Base-by-base conservation (phyloP, 2,329 filamentous ascomycete species). In the Dothideomycetes sp. region DNA sequence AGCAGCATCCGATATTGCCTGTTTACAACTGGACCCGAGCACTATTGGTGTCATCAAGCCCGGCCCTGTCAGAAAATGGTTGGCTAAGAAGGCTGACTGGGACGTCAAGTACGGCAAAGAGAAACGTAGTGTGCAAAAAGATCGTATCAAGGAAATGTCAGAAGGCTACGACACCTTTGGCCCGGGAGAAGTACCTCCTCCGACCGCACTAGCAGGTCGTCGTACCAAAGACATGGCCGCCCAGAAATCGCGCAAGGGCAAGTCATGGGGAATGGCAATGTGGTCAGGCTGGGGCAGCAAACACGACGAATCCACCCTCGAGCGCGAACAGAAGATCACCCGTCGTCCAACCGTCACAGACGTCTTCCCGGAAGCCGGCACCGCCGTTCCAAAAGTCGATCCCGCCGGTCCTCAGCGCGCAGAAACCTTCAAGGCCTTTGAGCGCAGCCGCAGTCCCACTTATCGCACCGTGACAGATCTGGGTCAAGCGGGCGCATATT, bases 231-330 rank as follows among this genome's bases (percentile, higher is more conserved):
- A 62, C 41, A 55, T 56, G 49, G 59, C 68, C n/a, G 69, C 71
- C 47, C 69, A 68, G 51, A 71, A 72, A 55, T 29, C 34, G 10
- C 38, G 45, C 5, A 41, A 43, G 33, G 46, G 46, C 18, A 87
- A 83, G 44, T 53, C 48, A 49, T 76, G 82, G 62, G 84, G 82
- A 6, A 68, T 95, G 59, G 76, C 80, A 2, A 65, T 95, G 49
- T 96, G 89, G 89, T 83, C 79, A 35, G 69, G 81, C 1, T 93
- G 87, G 83, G 87, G 85, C 11, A 88, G 82, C 32, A 93, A 84
- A 57, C 86, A 95, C 55, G 91, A 96, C 56, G 75, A 89, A 59
- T 71, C 71, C 47, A 83, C 82, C 0, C 70, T 93, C n/a, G 64
- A 69, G 33, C 65, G 75, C 3, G 75, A 80, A 55, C 59, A 72